Conservation (phyloP, 2,329 filamentous ascomycete genomes). For the Xylariaceae sp. region DNA sequence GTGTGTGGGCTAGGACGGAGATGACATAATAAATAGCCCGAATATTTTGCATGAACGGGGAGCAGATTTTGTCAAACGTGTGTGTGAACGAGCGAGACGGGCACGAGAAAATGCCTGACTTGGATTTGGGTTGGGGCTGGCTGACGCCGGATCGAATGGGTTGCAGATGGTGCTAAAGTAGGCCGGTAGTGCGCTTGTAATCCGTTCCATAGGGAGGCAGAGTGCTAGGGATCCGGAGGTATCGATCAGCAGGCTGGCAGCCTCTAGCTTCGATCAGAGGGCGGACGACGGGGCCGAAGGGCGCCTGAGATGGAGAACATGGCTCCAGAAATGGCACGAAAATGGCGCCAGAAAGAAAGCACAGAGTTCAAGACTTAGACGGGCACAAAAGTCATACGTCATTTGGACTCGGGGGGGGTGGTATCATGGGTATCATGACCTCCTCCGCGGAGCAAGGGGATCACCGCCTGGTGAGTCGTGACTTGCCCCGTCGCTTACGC, state of each 20-base stretch:
- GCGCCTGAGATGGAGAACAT: neutral
- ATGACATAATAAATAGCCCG: neutral
- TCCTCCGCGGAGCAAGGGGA: neutral
- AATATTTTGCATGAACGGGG: neutral
- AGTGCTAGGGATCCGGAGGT: no score
- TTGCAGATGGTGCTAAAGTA: neutral
- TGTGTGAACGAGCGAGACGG: neutral
- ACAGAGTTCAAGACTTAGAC: no score
- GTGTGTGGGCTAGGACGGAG: constrained; percentile 18
- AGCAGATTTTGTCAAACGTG: neutral
- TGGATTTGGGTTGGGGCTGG: neutral
- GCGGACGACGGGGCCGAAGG: neutral
- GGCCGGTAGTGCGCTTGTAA: neutral
- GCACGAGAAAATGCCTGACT: neutral
- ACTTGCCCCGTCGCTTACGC: constrained; percentile 1
- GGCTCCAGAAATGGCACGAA: no score
- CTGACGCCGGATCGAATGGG: neutral
- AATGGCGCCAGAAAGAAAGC: no score
- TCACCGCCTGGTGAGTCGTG: neutral
- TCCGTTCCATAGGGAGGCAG: no score
- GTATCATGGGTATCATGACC: neutral
- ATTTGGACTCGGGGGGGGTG: neutral
- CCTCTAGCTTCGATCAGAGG: neutral
- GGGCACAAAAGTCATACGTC: neutral
- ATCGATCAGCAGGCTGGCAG: neutral